phyloP scores from a whole-genome alignment of 2,329 filamentous ascomycete genomes.

The Alternaria arbusti region DNA sequence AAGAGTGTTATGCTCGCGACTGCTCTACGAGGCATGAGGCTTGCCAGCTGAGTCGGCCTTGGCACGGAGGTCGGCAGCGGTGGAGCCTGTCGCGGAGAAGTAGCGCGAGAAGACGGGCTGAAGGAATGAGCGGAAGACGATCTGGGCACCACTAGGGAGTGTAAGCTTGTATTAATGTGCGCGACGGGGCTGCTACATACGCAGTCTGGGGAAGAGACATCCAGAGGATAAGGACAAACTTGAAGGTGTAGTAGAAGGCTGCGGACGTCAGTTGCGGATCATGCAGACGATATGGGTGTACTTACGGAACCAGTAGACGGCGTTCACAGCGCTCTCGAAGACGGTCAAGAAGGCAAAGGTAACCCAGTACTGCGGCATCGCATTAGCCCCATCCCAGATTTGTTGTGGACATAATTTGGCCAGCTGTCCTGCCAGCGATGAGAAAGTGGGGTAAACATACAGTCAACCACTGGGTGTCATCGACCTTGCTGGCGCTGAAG shows the following conservation, averaged over 20 bases:
- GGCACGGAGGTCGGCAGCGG: conserved; percentile 84
- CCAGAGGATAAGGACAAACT: conserved; percentile 97
- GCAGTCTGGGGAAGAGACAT: conserved; percentile 92
- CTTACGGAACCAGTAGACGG: conserved; percentile 84
- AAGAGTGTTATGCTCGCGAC: conserved; percentile 23
- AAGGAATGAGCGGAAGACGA: conserved; percentile 96
- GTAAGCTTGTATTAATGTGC: conserved; percentile 12
- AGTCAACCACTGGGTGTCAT: conserved; percentile 82
- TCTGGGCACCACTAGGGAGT: conserved; percentile 78
- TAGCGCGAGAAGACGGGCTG: conserved; percentile 91
- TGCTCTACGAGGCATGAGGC: conserved; percentile 41
- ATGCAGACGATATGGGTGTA: conserved; percentile 1
- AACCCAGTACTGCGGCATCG: conserved; percentile 74
- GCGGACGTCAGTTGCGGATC: conserved; percentile 17
- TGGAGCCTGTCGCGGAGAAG: conserved; percentile 75
- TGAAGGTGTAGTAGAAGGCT: conserved; percentile 99
- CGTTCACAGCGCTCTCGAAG: conserved; percentile 80
- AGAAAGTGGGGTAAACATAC: conserved; percentile 42
- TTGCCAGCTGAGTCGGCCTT: conserved; percentile 75
- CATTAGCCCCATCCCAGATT: conserved; percentile 20
- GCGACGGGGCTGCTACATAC: conserved; percentile 64
- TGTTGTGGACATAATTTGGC: neutral
- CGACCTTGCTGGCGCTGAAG: conserved; percentile 72
- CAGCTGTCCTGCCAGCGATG: conserved; percentile 1
- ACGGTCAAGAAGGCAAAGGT: conserved; percentile 85